Base-by-base conservation (phyloP, 306 rosid species). In the Trichosanthes cucumerina region DNA sequence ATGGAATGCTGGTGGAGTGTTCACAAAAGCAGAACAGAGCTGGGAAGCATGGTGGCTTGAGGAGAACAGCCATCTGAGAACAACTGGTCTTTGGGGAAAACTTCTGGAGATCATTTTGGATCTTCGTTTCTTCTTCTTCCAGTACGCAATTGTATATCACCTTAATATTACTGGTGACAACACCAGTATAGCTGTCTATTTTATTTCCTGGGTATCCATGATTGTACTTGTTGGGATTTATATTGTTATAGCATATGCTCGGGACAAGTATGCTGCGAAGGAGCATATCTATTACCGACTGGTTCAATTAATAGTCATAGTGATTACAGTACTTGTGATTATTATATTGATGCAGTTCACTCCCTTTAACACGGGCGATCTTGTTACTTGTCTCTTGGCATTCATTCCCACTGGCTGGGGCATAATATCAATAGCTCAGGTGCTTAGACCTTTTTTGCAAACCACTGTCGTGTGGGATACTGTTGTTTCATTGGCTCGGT, bases 11-110 rank as follows among this genome's bases (percentile, higher is more conserved):
- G 91, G 98, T 50, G 97, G 96, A 78, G 84, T 83, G 31, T 90
- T 90, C 79, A 75, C 82, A 60, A 88, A 90, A 79, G 89, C 90
- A 52, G 98, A 92, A 66, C 83, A 80, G 75, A 90, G 98, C 91
- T 94, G 98, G 98, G 94, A 89, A 85, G 86, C 91, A 74, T 94
- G 98, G 98, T 94, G 98, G 97, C 81, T 86, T 16, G 97, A 94
- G 78, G 98, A 94, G 82, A 97, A 94, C 83, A 97, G 88, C 82
- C 98, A 94, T 88, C 81, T 92, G 50, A 88, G 85, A 86, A 89
- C 94, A 43, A 94, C 98, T 4, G 98, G 98, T 65, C 91, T 94
- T 69, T 94, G 98, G 98, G 98, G 97, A 73, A 94, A 94, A 83
- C 87, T 94, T 49, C 80, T 92, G 89, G 98, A 94, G 87, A 94